phyloP scores from a whole-genome alignment of 2,329 filamentous ascomycete species.

The Coniella lustricola region DNA sequence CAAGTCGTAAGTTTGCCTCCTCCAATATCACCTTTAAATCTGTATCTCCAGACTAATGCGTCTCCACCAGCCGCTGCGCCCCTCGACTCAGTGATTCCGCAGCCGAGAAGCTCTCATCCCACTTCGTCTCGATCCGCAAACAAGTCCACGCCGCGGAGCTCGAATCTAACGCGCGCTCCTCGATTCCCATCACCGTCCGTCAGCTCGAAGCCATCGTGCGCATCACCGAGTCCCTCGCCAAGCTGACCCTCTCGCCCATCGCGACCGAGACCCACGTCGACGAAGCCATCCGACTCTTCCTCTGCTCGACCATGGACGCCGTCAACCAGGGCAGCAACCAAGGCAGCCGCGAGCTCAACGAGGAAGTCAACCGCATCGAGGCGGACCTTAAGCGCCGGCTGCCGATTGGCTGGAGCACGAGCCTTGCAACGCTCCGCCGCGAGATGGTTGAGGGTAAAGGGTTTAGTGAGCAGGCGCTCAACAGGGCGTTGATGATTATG shows the following conservation, averaged over 20 bases:
- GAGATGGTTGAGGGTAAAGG: conserved; percentile 92
- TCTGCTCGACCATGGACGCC: conserved; percentile 96
- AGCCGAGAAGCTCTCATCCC: conserved; percentile 89
- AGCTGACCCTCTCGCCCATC: conserved; percentile 76
- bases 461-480: conserved; percentile 80
- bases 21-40: not conserved
- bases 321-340: conserved; percentile 82
- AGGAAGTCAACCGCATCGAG: conserved; percentile 81
- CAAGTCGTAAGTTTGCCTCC: conserved; percentile 64
- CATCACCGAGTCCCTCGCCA: conserved; percentile 92
- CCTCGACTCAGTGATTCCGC: conserved; percentile 85
- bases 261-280: conserved; percentile 91
- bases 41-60: conserved; percentile 24
- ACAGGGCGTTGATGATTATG: conserved; percentile 76
- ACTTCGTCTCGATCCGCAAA: conserved; percentile 92
- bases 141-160: conserved; percentile 90
- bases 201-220: conserved; percentile 96
- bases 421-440: conserved; percentile 72
- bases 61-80: conserved; percentile 66
- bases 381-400: conserved; percentile 79
- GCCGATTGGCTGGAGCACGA: conserved; percentile 94
- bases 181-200: conserved; percentile 94
- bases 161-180: conserved; percentile 81
- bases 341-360: conserved; percentile 81
- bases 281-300: conserved; percentile 92